Evolutionary conservation across 805 yeast species (phyloP), one percentile per base, ranked within the genome.

Genomic region (Kluyveromyces aestuarii): DNA sequence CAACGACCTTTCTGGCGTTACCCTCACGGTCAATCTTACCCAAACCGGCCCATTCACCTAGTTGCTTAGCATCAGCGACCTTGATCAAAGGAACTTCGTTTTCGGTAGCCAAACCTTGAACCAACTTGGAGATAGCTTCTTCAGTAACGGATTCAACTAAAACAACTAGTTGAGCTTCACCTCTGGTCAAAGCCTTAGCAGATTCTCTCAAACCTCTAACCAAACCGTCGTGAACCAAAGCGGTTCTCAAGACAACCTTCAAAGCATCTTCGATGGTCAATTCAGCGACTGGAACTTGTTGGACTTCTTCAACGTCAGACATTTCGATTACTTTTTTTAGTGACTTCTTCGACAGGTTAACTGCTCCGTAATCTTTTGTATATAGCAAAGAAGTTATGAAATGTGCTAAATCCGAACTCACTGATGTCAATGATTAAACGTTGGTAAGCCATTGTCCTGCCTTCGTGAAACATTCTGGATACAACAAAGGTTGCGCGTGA

Each of bases 161-260:
- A 71, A 93, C 96, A 79, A 90, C 85, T 73, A 93, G 81, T 79
- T 91, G 95, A 66, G 97, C 99, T 78, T 90, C 95, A 75, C 96
- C 88, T 76, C 88, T 81, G 70, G 96, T 81, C 65, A 93, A 82
- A 75, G 97, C 98, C 87, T 93, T 93, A 71, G 97, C 87, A 63
- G 98, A 95, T 82, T 93, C 99, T 84, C 98, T 93, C 75, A 93
- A 84, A 84, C 99, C 99, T 82, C 99, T 91, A 74, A 98, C 98
- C 77, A 93, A 87, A 79, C 99, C 99, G 74, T 91, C 97, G 81
- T 89, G 95, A 71, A 91, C 87, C 73, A 93, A 83, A 66, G 99
- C 83, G 74, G 93, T 89, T 84, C 96, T 90, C 73, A 93, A 84
- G 72, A 93, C 98, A 71, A 87, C 93, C 81, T 89, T 88, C 74